phyloP scores from a whole-genome alignment of 2,329 filamentous ascomycete genomes.

The Ascochyta pisi region DNA sequence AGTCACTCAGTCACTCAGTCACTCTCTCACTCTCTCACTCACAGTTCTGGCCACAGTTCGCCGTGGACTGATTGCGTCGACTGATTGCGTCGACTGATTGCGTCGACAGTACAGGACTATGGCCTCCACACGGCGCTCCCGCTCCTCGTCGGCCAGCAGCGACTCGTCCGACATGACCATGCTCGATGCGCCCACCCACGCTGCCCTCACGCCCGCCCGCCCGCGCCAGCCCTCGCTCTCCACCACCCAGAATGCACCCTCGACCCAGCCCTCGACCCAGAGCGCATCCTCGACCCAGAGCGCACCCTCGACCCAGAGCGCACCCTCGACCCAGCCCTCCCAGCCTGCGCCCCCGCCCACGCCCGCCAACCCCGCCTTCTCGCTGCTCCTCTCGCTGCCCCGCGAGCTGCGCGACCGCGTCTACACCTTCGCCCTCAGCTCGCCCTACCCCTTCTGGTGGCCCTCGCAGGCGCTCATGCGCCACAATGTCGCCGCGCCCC shows the following conservation, averaged over 20 bases:
- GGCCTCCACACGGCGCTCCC: constrained; percentile 36
- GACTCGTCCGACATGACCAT: constrained; percentile 44
- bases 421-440: constrained; percentile 42
- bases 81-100: too few relatives aligned
- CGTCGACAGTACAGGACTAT: too few relatives aligned
- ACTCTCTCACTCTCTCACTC: too few relatives aligned
- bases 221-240: constrained; percentile 36
- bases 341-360: background rate
- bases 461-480: constrained; percentile 27
- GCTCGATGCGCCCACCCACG: constrained; percentile 39
- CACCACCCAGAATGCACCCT: constrained; percentile 16
- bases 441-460: constrained; percentile 45
- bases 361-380: constrained; percentile 35
- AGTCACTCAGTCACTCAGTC: too few relatives aligned
- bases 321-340: constrained; percentile 8
- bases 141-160: constrained; percentile 40
- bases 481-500: constrained; percentile 33
- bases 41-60: too few relatives aligned
- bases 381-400: constrained; percentile 45
- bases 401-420: constrained; percentile 47
- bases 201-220: constrained; percentile 34
- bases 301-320: too few relatives aligned
- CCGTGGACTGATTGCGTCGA: too few relatives aligned
- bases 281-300: too few relatives aligned
- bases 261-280: background rate